Base-by-base conservation (phyloP, 305 asterid genomes). In the Plantago coronopus region DNA sequence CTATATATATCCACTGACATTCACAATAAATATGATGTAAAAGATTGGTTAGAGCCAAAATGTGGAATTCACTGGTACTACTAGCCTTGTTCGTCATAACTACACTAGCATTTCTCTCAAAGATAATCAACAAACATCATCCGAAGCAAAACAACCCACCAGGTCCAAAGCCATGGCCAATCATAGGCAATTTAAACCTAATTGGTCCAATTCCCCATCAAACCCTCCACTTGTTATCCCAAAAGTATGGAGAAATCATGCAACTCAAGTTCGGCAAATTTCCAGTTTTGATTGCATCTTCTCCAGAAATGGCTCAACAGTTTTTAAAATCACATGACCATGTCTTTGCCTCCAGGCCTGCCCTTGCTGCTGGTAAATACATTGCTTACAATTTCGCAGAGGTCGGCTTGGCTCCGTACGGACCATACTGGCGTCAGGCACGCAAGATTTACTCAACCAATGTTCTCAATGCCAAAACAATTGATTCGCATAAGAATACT, bases 101-200 rank as follows among this genome's bases (percentile, higher is more conserved):
- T 25, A 37, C 46, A 45, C 7, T 60, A n/a, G 59, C 78, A 22
- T 18, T 64, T 17, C 7, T 69, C 69, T 22, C 63, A 5, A 74
- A 56, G 27, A 15, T 48, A 18, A 0, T 64, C 17, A 3, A 4
- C 48, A 59, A 64, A 15, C 29, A 17, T 3, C 45, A 15, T 13
- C 53, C 51, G 0, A 44, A 51, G 5, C 29, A 4, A 44, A 60
- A 60, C 0, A 4, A n/a, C 0, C 71, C 80, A 23, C 83, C 74
- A 9, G 81, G 81, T 10, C 80, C 80, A 27, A 68, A 56, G 57
- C 83, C 80, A 66, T 78, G 80, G 80, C 80, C 83, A 21, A 55
- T 78, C 20, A 74, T 71, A 13, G 80, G 78, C 18, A 74, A 78
- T 34, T n/a, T 78, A 29, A 55, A 72, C 62, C 80, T 74, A 2